These are phyloP conservation scores for Yamadazyma songkhlaensis DNA, from an alignment of 1,139 yeast species.

Conservation along the genomic window DNA sequence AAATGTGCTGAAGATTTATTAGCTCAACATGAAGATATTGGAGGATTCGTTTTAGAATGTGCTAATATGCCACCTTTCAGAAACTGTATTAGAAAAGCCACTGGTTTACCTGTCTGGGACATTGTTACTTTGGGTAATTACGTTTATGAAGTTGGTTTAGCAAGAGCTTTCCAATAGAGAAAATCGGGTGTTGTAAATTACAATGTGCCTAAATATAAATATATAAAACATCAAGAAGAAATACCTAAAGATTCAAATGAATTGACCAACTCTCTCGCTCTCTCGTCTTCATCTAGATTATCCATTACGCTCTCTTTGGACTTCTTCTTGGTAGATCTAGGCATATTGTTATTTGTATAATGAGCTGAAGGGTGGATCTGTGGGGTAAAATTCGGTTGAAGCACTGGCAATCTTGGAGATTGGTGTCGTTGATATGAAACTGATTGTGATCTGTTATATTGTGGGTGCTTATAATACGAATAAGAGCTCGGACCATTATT, in stretches of 20 bases:
- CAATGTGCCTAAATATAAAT: no score
- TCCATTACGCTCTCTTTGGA: slow-evolving; percentile 2
- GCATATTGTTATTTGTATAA: slow-evolving; percentile 13
- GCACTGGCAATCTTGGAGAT: slow-evolving; percentile 14
- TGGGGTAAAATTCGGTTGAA: slow-evolving; percentile 16
- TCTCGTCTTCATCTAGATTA: slow-evolving; percentile 23
- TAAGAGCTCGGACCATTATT: no score
- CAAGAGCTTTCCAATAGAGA: no score
- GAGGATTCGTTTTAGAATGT: slow-evolving; percentile 25
- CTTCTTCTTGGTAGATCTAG: slow-evolving; percentile 10
- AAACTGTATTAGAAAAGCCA: slow-evolving; percentile 14
- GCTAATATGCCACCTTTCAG: slow-evolving; percentile 26
- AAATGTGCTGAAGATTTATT: slow-evolving; percentile 14
- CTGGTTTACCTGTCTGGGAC: slow-evolving; percentile 21
- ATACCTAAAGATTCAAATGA: slow-evolving; percentile 20
- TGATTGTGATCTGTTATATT: background rate
- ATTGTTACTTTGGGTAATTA: slow-evolving; percentile 17
- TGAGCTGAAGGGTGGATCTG: slow-evolving; percentile 16
- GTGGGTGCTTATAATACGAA: background rate
- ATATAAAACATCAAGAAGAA: slow-evolving; percentile 7
- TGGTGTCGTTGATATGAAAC: slow-evolving; percentile 6
- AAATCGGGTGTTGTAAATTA: no score
- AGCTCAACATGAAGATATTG: slow-evolving; percentile 13
- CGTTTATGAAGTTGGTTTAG: slow-evolving; percentile 7
- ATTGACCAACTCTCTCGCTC: slow-evolving; percentile 29